Base-by-base conservation (phyloP, 208 protist species). In the Wallacemonas sp. region DNA sequence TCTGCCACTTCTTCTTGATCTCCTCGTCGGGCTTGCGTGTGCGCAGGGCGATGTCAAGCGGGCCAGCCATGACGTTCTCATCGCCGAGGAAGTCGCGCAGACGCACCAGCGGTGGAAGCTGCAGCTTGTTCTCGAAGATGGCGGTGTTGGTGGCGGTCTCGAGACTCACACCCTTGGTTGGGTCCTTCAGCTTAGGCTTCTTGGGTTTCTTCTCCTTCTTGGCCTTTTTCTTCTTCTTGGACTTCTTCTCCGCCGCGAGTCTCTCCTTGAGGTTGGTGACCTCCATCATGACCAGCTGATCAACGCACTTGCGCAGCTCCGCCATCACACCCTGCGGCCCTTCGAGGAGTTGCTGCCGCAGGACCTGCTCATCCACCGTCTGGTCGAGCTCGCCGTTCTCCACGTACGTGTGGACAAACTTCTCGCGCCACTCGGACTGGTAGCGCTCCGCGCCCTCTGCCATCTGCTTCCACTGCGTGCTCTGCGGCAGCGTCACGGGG, bases 261-360 rank as follows among this genome's bases (percentile, higher is more conserved):
- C 79, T 64, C 52, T 79, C 84, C 81, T 96, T 92, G 27, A 98
- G 61, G 76, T 98, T 98, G 17, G 67, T 52, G 26, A 98, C 87
- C 76, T 98, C 95, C 49, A 94, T 78, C 67, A 83, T 74, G 38
- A 98, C 87, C n/a, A 97, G 80, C 78, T 94, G 73, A 64, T 98
- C 94, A 2, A 98, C 95, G 65, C 90, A 84, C 49, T 62, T 66
- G 29, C 96, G 88, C 41, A 98, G 71, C 33, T 96, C 81, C 23
- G 85, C 70, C 78, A 97, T 91, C 19, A 98, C 78, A 12, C 94
- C 96, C 19, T 81, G 78, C 2, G 90, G 84, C 4, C 94, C 93
- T 39, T 93, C 81, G 58, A 98, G 68, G 19, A 98, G 78, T 71
- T 96, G 78, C 46, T 84, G 69, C 23, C 87, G 70, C 47, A 98